A percentile compares a stretch with the other conserved stretches of the same genome.
These are phyloP conservation scores for Neurospora sp. DNA, from an alignment of 495 filamentous ascomycete genomes.

Conservation along the genomic window DNA sequence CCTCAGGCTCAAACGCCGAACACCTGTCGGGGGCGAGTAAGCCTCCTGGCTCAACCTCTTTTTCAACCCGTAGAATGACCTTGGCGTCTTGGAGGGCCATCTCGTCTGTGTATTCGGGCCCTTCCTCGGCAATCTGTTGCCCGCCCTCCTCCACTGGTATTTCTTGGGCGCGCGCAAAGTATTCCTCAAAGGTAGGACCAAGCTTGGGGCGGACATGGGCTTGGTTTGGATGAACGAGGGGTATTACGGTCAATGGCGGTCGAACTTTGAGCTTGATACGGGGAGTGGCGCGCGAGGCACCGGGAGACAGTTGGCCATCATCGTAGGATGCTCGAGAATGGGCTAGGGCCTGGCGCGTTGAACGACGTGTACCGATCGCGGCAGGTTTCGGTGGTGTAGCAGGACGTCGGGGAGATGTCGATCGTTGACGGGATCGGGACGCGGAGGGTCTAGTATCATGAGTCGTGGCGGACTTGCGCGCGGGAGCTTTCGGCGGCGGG, in stretches of 20 bases:
- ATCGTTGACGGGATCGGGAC: slow-evolving; percentile 21
- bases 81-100: slow-evolving; percentile 42
- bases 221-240: slow-evolving; percentile 46
- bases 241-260: slow-evolving; percentile 28
- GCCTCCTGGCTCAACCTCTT: slow-evolving; percentile 64
- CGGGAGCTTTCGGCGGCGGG: slow-evolving; percentile 4
- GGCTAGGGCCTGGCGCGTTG: slow-evolving; percentile 15
- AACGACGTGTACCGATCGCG: slow-evolving; percentile 27
- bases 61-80: slow-evolving; percentile 50
- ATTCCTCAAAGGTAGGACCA: slow-evolving; percentile 43
- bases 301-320: slow-evolving; percentile 14
- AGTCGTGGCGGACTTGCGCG: slow-evolving; percentile 8
- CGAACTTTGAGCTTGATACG: slow-evolving; percentile 35
- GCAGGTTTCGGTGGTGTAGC: slow-evolving; percentile 26
- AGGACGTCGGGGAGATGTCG: slow-evolving; percentile 21
- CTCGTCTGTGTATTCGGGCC: slow-evolving; percentile 40
- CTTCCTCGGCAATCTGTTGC: slow-evolving; percentile 45
- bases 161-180: slow-evolving; percentile 32
- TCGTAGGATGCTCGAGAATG: slow-evolving; percentile 14
- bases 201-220: slow-evolving; percentile 35
- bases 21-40: slow-evolving; percentile 60
- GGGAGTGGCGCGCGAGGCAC: slow-evolving; percentile 20
- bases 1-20: slow-evolving; percentile 66
- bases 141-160: slow-evolving; percentile 40
- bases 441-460: slow-evolving; percentile 16